These are phyloP conservation scores for Clohesyomyces aquaticus DNA, from an alignment of 495 filamentous ascomycete species.

Conservation along the genomic window DNA sequence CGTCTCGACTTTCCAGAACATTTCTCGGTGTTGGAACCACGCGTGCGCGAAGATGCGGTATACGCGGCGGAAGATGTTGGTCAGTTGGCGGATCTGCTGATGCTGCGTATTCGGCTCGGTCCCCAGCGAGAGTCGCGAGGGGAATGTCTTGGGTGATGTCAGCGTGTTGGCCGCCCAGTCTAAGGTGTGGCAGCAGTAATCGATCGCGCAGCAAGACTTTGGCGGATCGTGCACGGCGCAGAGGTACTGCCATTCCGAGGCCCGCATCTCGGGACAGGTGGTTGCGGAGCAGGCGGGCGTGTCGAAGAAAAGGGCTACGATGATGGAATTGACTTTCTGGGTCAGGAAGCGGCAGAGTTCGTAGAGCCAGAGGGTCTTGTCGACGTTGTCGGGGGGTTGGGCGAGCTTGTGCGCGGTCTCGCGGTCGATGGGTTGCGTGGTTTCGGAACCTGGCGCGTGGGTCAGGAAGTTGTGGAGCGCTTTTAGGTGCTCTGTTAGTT, in stretches of 20 bases:
- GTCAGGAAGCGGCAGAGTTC: constrained; percentile 95
- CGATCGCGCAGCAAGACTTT: constrained; percentile 94
- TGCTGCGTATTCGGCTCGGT: constrained; percentile 47
- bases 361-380: constrained; percentile 91
- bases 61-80: constrained; percentile 89
- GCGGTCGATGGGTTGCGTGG: constrained; percentile 68
- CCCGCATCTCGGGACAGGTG: constrained; percentile 97
- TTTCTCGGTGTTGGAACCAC: constrained; percentile 93
- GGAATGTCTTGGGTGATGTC: constrained; percentile 88
- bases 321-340: constrained; percentile 86
- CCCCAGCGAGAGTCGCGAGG: constrained; percentile 77
- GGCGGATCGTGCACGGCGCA: constrained; percentile 96
- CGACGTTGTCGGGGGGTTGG: constrained; percentile 75
- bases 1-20: constrained; percentile 96
- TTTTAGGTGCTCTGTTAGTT: constrained; percentile 97
- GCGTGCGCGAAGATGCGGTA: constrained; percentile 98
- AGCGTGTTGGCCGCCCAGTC: constrained; percentile 95
- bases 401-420: constrained; percentile 73
- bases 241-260: constrained; percentile 97
- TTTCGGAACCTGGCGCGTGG: constrained; percentile 57
- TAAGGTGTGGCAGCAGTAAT: constrained; percentile 97
- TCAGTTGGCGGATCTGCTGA: constrained; percentile 75
- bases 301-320: constrained; percentile 91
- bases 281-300: constrained; percentile 78
- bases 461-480: constrained; percentile 84